Evolutionary conservation across 108 stramenopile species (phyloP).

Genomic region (Pseudonitzschia multiseries): DNA sequence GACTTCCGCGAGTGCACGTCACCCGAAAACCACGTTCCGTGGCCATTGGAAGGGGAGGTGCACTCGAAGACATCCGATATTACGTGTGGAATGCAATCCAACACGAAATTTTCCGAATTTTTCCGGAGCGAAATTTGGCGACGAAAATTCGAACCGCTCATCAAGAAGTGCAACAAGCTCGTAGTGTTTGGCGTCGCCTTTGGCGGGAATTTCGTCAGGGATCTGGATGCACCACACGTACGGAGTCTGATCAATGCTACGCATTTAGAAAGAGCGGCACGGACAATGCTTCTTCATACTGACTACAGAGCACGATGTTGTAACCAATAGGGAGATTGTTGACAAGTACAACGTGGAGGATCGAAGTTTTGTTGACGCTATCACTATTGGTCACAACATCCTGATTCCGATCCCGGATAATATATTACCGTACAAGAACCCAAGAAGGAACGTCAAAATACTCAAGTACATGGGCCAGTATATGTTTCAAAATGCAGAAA

Average conservation of each 20-base stretch:
- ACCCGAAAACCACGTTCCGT: constrained; percentile 15
- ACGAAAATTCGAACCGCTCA: constrained; percentile 1
- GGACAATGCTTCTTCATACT: constrained; percentile 20
- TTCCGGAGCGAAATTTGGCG: constrained; percentile 13
- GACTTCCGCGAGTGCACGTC: constrained; percentile 18
- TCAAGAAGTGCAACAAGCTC: constrained; percentile 7
- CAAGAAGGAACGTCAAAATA: constrained; percentile 15
- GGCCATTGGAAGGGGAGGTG: constrained; percentile 11
- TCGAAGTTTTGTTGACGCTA: background rate
- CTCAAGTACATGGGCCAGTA: constrained; percentile 17
- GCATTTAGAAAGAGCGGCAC: constrained; percentile 1
- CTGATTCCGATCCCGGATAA: constrained; percentile 3
- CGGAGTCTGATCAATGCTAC: constrained; percentile 9
- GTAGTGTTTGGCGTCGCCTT: constrained; percentile 18
- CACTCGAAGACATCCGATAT: constrained; percentile 10
- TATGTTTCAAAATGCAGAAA: constrained; percentile 15
- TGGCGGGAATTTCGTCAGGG: constrained; percentile 17
- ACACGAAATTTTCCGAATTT: constrained; percentile 1
- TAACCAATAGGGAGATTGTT: background rate
- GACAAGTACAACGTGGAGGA: background rate
- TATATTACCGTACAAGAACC: constrained; percentile 12
- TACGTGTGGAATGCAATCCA: constrained; percentile 6
- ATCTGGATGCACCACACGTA: constrained; percentile 21
- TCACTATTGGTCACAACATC: constrained; percentile 9
- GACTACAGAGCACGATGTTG: constrained; percentile 8